These are phyloP conservation scores for Termitomyces sp. DNA, from an alignment of 1,284 basidiomycete species.

Conservation along the genomic window DNA sequence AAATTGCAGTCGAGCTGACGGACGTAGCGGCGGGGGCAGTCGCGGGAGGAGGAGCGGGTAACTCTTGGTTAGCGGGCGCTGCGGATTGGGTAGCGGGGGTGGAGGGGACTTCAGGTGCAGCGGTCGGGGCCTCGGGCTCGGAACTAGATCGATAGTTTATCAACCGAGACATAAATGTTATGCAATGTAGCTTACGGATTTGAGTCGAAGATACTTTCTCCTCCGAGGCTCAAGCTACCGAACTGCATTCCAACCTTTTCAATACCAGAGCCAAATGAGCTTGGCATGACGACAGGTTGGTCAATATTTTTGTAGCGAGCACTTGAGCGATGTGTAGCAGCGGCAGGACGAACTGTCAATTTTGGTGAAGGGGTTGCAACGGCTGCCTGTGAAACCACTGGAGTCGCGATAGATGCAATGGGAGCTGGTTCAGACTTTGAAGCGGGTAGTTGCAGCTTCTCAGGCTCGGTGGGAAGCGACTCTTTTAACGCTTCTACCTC, in stretches of 20 bases:
- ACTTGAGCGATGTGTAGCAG: conserved; percentile 47
- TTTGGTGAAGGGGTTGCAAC: conserved; percentile 39
- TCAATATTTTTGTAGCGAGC: conserved; percentile 65
- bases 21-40: conserved; percentile 38
- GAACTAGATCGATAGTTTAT: conserved; percentile 17
- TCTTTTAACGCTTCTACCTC: conserved; percentile 32
- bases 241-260: conserved; percentile 83
- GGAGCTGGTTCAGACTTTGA: conserved; percentile 25
- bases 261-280: conserved; percentile 50
- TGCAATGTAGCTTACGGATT: conserved; percentile 35
- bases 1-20: conserved; percentile 34
- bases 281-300: conserved; percentile 73
- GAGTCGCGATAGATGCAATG: conserved; percentile 21
- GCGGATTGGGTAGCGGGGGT: conserved; percentile 21
- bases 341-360: conserved; percentile 38
- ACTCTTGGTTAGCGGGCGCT: conserved; percentile 22
- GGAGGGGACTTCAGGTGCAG: conserved; percentile 17
- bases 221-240: conserved; percentile 68
- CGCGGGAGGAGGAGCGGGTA: conserved; percentile 29
- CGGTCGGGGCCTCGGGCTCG: conserved; percentile 25
- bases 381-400: conserved; percentile 22
- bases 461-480: conserved; percentile 20
- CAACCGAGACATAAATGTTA: conserved; percentile 9
- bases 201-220: conserved; percentile 50
- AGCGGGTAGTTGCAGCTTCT: conserved; percentile 14